Base-by-base conservation (phyloP, 2,329 filamentous ascomycete species). In the Clonostachys sp. region DNA sequence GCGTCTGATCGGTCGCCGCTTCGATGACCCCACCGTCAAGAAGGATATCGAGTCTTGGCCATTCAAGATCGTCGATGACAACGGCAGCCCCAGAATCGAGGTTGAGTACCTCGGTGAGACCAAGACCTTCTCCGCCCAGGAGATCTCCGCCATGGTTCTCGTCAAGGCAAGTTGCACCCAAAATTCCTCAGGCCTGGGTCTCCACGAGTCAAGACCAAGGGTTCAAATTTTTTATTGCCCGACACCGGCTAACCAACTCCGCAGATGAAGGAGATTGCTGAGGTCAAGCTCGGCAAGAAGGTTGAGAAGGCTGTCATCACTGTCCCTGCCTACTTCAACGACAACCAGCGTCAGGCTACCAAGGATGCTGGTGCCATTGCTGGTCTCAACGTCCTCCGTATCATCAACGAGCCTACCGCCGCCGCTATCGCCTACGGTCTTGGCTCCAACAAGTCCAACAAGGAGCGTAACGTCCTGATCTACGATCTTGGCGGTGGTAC, bases 401-500 rank as follows among this genome's bases (percentile, higher is more conserved):
- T 99, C 78, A 97, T 99, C 79, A 99, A 99, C 84, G 94, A 99
- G 81, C 94, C 94, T 52, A 99, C 94, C 55, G 94, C 94, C 60
- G 94, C 94, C 53, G 94, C 94, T 62, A 97, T 97, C 64, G 94
- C 94, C 62, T 99, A 99, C 74, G 94, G 94, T 83, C 88, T 99
- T 53, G 91, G 91, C 66, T 81, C 89, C 59, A 91, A 90, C 78
- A 96, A 95, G 82, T 88, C 89, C 47, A 88, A 89, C 72, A 96
- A 96, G 83, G 94, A 97, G 83, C 90, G 94, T 67, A 96, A 97
- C 71, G 92, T 99, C 65, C 83, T 99, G 60, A 97, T 99, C 80
- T 99, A 97, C 81, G 94, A 99, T 86, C 86, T 99, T 55, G 94
- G 94, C 83, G 94, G 94, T 83, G 94, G 94, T 83, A 99, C 94